phyloP scores from a whole-genome alignment of 2,329 filamentous ascomycete species.

The Colletotrichum liaoningense region DNA sequence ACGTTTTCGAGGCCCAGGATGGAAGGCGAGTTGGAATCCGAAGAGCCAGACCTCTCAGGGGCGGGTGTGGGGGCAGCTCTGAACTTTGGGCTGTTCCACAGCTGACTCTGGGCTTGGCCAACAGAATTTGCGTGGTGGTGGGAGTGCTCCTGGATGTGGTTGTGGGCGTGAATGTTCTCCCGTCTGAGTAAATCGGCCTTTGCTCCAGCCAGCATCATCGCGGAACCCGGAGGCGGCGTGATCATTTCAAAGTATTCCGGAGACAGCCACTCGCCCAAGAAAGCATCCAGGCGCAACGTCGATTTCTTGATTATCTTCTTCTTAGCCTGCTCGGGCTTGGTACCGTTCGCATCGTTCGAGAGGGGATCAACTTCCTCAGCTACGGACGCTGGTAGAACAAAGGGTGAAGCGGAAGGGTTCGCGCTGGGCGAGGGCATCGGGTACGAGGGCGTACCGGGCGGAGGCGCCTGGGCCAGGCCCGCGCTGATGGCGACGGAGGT shows the following conservation, averaged over 20 bases:
- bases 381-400: slow-evolving; percentile 27
- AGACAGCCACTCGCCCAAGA: slow-evolving; percentile 94
- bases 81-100: slow-evolving; percentile 49
- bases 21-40: slow-evolving; percentile 33
- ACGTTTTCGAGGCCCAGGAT: slow-evolving; percentile 41
- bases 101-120: slow-evolving; percentile 40
- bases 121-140: slow-evolving; percentile 35
- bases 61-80: slow-evolving; percentile 16
- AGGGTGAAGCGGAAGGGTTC: slow-evolving; percentile 27
- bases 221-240: slow-evolving; percentile 85
- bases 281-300: slow-evolving; percentile 86
- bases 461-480: slow-evolving; percentile 76
- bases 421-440: slow-evolving; percentile 46
- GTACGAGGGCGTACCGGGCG: slow-evolving; percentile 44
- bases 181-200: slow-evolving; percentile 87
- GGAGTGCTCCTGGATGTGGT: slow-evolving; percentile 20
- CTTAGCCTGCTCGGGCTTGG: slow-evolving; percentile 22
- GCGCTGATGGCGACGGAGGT: slow-evolving; percentile 90
- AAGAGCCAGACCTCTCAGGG: slow-evolving; percentile 33
- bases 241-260: slow-evolving; percentile 95
- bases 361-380: slow-evolving; percentile 22
- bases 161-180: slow-evolving; percentile 71
- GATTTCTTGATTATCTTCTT: slow-evolving; percentile 62
- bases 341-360: slow-evolving; percentile 30
- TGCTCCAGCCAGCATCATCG: slow-evolving; percentile 87